Base-by-base conservation (phyloP, 371 early-diverging fungal genomes). In the Mortierella sp. region DNA sequence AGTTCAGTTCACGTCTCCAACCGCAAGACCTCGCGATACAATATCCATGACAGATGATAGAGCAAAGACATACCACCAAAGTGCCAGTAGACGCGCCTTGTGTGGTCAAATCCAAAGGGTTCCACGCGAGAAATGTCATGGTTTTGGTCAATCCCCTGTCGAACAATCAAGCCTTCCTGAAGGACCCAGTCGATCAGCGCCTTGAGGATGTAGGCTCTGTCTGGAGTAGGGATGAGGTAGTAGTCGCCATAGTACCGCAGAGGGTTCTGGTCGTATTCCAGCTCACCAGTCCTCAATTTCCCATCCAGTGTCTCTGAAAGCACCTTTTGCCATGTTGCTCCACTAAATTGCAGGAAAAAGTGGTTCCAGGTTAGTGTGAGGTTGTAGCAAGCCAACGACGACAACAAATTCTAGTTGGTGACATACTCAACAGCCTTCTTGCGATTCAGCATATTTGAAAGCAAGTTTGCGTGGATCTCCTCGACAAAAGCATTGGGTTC, bases 341-440 rank as follows among this genome's bases (percentile, higher is more conserved):
- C 28, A 48, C 87, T 86, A 80, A 58, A 34, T 50, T 7, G 24
- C 4, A 28, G 52, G n/a, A 19, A 63, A 65, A 2, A 79, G 19
- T 54, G 44, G 50, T 34, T 16, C 38, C 16, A 3, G 8, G 48
- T 38, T 38, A 38, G 68, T 63, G 38, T 38, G 21, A 42, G 38
- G 68, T 2, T 9, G 50, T 21, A 21, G 11, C 24, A 4, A 6
- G 68, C 34, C 21, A 68, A 24, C 24, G 10, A 2, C 1, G 42
- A 31, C 7, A 19, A 6, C 3, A 2, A 13, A 50, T 50, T 16
- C 50, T 50, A 8, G 31, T 34, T 7, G 38, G 34, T 19, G 13
- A 76, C 80, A 10, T 80, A 86, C 86, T 82, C 82, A 50, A 86
- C 82, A 54, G 82, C 82, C 57, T 86, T 86, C 73, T 86, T 86